These are phyloP conservation scores for Polyporus arcularius DNA, from an alignment of 768 basidiomycete genomes.

Conservation along the genomic window DNA sequence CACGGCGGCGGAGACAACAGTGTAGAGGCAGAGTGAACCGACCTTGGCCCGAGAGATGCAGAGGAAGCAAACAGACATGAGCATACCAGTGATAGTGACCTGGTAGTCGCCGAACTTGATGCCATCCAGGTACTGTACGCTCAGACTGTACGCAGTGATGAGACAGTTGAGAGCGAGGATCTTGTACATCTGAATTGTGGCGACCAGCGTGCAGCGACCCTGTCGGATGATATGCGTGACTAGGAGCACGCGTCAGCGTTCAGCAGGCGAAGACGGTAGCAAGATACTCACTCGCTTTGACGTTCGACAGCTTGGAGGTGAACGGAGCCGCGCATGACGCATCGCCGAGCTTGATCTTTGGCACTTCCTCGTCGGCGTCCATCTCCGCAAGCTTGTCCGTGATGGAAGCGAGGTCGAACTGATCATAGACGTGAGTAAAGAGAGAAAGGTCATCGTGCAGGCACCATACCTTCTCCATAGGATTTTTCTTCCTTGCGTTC, in stretches of 20 bases:
- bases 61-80: slow-evolving; percentile 98
- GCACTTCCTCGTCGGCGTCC: slow-evolving; percentile 93
- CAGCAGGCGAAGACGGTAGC: not conserved
- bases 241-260: slow-evolving; percentile 31
- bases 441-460: not conserved
- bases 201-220: slow-evolving; percentile 97
- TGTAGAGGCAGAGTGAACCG: slow-evolving; percentile 21
- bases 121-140: slow-evolving; percentile 96
- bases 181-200: slow-evolving; percentile 99
- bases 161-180: slow-evolving; percentile 96
- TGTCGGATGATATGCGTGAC: slow-evolving; percentile 98
- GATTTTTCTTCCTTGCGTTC: slow-evolving; percentile 75
- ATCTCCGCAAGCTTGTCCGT: slow-evolving; percentile 87
- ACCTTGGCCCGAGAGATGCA: slow-evolving; percentile 98
- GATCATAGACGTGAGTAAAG: slow-evolving; percentile 1
- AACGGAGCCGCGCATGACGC: slow-evolving; percentile 99
- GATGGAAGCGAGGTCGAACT: slow-evolving; percentile 80
- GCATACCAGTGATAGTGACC: slow-evolving; percentile 92
- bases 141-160: slow-evolving; percentile 97
- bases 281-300: slow-evolving; percentile 79
- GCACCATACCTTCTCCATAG: slow-evolving; percentile 79
- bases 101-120: slow-evolving; percentile 99
- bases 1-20: no score
- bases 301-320: slow-evolving; percentile 97
- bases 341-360: slow-evolving; percentile 99